These are phyloP conservation scores for Cladorrhinum samala DNA, from an alignment of 495 filamentous ascomycete genomes.

Conservation along the genomic window DNA sequence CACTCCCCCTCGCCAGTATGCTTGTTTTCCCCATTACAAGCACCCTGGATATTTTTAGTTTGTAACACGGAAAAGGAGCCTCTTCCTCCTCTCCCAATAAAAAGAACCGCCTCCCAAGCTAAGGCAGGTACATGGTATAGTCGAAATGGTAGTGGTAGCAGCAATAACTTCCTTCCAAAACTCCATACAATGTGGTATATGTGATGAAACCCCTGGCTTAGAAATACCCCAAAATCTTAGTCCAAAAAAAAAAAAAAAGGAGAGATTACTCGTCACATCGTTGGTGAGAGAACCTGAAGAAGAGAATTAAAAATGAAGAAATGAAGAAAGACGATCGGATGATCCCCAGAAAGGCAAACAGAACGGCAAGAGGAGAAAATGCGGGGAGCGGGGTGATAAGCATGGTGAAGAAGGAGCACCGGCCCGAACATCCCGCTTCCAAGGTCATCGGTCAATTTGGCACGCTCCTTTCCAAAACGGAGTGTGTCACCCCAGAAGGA, in stretches of 20 bases:
- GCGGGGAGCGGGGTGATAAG: slow-evolving; percentile 4
- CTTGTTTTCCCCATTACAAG: neutral
- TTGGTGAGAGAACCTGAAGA: neutral
- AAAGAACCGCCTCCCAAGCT: neutral
- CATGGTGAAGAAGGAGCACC: neutral
- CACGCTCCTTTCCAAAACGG: neutral
- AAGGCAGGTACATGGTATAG: neutral
- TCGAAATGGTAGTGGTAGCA: neutral
- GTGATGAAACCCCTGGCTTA: neutral
- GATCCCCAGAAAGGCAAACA: slow-evolving; percentile 2
- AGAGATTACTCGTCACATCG: neutral
- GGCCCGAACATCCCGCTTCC: slow-evolving; percentile 1
- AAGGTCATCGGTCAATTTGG: slow-evolving; percentile 6
- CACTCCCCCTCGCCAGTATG: neutral
- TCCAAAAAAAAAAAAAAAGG: neutral
- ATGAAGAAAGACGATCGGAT: neutral
- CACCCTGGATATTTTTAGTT: neutral
- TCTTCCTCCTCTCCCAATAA: neutral
- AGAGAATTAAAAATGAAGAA: neutral
- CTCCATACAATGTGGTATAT: neutral
- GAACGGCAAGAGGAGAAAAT: neutral
- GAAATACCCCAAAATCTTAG: neutral
- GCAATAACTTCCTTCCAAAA: neutral
- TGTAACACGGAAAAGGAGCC: neutral
- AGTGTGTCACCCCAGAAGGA: neutral